Conservation (phyloP, 2,329 filamentous ascomycete species). For the Pseudocercospora cruenta region DNA sequence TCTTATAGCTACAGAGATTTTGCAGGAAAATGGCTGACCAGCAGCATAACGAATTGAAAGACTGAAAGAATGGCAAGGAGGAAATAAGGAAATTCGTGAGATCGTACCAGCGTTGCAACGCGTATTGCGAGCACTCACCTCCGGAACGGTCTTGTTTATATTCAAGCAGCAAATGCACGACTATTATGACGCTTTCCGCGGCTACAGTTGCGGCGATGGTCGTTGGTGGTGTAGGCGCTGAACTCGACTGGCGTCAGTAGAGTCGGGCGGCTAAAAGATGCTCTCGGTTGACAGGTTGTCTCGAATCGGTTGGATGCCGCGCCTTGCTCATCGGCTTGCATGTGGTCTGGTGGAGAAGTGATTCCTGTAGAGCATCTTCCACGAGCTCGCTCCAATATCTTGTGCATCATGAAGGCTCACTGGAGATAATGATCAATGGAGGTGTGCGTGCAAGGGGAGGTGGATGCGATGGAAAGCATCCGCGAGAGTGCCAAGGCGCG, state of each 20-base stretch:
- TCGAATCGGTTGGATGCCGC: not conserved
- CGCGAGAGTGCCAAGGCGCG: too few relatives aligned
- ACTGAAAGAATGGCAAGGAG: conserved; percentile 19
- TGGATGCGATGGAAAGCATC: too few relatives aligned
- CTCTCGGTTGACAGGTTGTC: not conserved
- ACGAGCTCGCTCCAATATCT: too few relatives aligned
- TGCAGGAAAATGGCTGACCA: conserved; percentile 29
- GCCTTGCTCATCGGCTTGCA: not conserved
- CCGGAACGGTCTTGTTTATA: not conserved
- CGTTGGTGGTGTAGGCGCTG: conserved; percentile 4
- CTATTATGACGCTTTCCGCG: not conserved
- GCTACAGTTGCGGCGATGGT: conserved; percentile 3
- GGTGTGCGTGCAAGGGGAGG: too few relatives aligned
- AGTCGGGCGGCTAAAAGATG: not conserved
- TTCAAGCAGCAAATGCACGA: not conserved
- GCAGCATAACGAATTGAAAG: conserved; percentile 29
- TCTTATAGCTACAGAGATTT: conserved; percentile 10
- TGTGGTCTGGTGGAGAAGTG: not conserved
- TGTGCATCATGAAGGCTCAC: too few relatives aligned
- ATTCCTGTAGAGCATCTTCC: too few relatives aligned
- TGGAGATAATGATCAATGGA: too few relatives aligned
- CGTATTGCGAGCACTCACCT: not conserved
- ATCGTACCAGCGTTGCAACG: conserved; percentile 9
- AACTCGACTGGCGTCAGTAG: not conserved
- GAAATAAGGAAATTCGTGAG: conserved; percentile 32